phyloP scores from a whole-genome alignment of 495 filamentous ascomycete species.

The Clavariopsis aquatica region DNA sequence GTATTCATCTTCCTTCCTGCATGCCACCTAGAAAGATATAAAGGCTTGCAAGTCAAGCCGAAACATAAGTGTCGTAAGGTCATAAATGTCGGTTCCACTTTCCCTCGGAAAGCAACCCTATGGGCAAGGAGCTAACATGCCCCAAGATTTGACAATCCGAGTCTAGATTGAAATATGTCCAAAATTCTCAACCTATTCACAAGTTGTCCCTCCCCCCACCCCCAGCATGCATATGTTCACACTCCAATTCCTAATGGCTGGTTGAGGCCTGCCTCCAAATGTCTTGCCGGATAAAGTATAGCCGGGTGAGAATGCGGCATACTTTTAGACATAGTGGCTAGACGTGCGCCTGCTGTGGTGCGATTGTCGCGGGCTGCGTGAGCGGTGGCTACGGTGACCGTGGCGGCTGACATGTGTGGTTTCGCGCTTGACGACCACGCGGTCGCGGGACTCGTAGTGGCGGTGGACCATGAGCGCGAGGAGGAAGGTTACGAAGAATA shows the following conservation, averaged over 20 bases:
- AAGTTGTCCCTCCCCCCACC: neutral
- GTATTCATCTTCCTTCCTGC: neutral
- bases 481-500: slow-evolving; percentile 71
- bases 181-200: slow-evolving; percentile 4
- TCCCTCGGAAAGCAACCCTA: neutral
- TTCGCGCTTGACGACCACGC: slow-evolving; percentile 44
- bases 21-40: neutral
- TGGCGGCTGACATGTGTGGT: slow-evolving; percentile 40
- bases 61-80: neutral
- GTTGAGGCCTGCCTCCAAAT: neutral
- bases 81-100: neutral
- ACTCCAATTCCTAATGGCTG: neutral
- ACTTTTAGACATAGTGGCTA: slow-evolving; percentile 31
- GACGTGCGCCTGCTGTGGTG: slow-evolving; percentile 38
- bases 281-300: neutral
- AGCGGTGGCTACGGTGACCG: slow-evolving; percentile 36
- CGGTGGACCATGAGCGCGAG: slow-evolving; percentile 47
- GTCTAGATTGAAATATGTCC: neutral
- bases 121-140: neutral
- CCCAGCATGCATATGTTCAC: neutral
- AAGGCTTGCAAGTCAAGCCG: neutral
- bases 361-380: slow-evolving; percentile 41
- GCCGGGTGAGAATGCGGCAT: neutral
- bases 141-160: neutral
- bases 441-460: slow-evolving; percentile 41